Conservation (phyloP, 768 basidiomycete species). For the Boletus pseudopeckii region DNA sequence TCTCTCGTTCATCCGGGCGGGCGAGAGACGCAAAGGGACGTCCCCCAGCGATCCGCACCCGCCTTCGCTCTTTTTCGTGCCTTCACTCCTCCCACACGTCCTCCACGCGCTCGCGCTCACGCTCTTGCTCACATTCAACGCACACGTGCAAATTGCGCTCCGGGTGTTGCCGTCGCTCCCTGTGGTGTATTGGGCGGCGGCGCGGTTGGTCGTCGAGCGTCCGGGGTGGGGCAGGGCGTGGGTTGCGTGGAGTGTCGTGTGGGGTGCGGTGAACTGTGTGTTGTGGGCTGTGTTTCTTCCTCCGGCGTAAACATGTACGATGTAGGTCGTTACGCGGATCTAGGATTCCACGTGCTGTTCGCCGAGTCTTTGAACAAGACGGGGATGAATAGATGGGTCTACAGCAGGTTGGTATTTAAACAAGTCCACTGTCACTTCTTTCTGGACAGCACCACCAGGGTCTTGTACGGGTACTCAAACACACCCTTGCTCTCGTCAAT, state of each 20-base stretch:
- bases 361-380: too few species aligned
- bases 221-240: constrained; percentile 54
- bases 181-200: constrained; percentile 82
- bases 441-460: constrained; percentile 50
- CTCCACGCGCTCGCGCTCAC: constrained; percentile 66
- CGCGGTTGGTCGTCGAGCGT: constrained; percentile 53
- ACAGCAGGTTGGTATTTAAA: not conserved
- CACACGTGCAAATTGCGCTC: constrained; percentile 85
- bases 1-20: not conserved
- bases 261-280: constrained; percentile 67
- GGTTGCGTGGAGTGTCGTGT: constrained; percentile 75
- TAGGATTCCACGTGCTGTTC: not conserved
- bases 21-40: not conserved
- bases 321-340: too few species aligned
- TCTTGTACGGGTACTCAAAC: constrained; percentile 81
- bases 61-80: constrained; percentile 35
- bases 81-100: constrained; percentile 61
- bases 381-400: not conserved
- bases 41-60: not conserved
- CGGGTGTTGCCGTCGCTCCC: constrained; percentile 77
- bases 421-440: constrained; percentile 34
- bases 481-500: constrained; percentile 67
- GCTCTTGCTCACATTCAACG: constrained; percentile 66
- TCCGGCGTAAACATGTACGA: constrained; percentile 58
- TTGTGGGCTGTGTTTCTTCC: constrained; percentile 87